Evolutionary conservation across 768 basidiomycete genomes (phyloP).

Genomic region (Boletus tylopilopsis): DNA sequence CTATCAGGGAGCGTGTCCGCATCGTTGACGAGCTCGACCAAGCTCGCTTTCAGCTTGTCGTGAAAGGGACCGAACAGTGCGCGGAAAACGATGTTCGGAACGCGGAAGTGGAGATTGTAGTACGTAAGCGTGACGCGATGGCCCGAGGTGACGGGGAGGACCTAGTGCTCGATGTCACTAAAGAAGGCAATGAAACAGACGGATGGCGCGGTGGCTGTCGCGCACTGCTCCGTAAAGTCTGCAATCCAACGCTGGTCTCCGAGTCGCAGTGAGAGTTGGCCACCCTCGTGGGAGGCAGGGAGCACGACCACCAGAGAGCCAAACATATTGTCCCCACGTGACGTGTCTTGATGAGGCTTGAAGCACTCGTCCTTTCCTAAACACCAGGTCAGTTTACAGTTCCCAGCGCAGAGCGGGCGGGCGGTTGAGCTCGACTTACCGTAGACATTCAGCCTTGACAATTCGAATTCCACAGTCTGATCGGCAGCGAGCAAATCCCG

Average conservation of each 20-base stretch:
- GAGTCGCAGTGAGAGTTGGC: constrained; percentile 10
- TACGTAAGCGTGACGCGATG: constrained; percentile 44
- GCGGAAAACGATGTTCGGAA: neutral
- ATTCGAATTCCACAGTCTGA: constrained; percentile 19
- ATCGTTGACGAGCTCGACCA: neutral
- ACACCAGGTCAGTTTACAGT: neutral
- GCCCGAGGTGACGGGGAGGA: constrained; percentile 39
- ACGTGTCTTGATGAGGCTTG: constrained; percentile 29
- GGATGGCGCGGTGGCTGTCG: neutral
- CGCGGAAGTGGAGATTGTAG: constrained; percentile 34
- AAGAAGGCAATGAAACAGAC: constrained; percentile 41
- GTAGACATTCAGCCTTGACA: constrained; percentile 49
- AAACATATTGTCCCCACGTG: constrained; percentile 38
- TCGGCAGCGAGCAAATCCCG: constrained; percentile 1
- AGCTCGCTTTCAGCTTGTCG: neutral
- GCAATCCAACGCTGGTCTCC: constrained; percentile 2
- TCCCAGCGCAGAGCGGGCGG: neutral
- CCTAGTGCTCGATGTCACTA: constrained; percentile 45
- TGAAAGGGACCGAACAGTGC: neutral
- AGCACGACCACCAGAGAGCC: constrained; percentile 51
- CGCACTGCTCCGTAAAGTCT: constrained; percentile 1
- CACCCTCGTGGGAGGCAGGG: constrained; percentile 31
- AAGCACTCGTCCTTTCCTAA: constrained; percentile 6
- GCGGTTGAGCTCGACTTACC: constrained; percentile 22
- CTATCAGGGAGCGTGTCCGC: constrained; percentile 2